Evolutionary conservation across 139 green algal genomes (phyloP).

Genomic region (Astrephomene gubernaculifera): DNA sequence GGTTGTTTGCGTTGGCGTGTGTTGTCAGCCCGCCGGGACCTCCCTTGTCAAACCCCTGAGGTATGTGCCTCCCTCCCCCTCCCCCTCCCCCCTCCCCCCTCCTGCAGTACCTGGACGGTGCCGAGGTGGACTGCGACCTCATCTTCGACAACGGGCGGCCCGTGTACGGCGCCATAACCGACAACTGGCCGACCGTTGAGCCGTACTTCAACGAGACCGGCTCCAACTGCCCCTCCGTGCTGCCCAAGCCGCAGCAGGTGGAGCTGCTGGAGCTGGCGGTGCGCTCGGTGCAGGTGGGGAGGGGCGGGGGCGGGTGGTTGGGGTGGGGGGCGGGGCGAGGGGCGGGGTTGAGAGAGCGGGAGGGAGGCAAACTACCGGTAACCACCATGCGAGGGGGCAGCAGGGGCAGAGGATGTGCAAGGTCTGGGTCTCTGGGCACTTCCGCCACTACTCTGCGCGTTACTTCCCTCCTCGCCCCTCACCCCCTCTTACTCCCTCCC

Average conservation of each 20-base stretch:
- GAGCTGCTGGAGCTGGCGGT: conserved; percentile 86
- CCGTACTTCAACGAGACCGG: conserved; percentile 96
- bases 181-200: conserved; percentile 84
- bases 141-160: conserved; percentile 80
- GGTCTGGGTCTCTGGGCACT: too few species aligned
- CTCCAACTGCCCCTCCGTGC: conserved; percentile 87
- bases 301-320: background rate
- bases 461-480: background rate
- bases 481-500: background rate
- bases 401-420: too few species aligned
- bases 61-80: too few species aligned
- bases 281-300: conserved; percentile 66
- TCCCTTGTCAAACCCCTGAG: too few species aligned
- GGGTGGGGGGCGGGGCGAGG: background rate
- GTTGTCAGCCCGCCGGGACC: too few species aligned
- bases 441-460: too few species aligned
- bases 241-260: conserved; percentile 77
- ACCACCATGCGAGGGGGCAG: too few species aligned
- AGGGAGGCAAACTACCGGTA: too few species aligned
- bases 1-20: too few species aligned
- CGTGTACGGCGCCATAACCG: conserved; percentile 88
- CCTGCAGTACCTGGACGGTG: conserved; percentile 50
- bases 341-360: too few species aligned
- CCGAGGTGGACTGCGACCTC: conserved; percentile 77
- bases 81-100: background rate